A percentile compares a stretch with the other conserved stretches of the same genome.
These are phyloP conservation scores for Vigna radiata DNA, from an alignment of 306 rosid genomes.

Conservation along the genomic window DNA sequence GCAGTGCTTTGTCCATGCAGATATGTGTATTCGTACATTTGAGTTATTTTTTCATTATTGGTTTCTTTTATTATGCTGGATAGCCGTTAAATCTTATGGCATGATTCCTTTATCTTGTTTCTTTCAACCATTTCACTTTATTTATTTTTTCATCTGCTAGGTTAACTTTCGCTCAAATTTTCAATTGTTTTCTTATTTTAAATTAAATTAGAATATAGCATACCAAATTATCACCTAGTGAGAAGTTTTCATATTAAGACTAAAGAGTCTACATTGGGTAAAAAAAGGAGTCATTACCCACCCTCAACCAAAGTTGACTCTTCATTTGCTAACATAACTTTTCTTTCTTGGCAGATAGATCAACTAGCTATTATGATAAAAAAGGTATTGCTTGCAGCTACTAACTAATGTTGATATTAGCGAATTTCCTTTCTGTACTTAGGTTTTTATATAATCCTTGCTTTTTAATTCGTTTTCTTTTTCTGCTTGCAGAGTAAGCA, in stretches of 20 bases:
- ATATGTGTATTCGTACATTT: not conserved
- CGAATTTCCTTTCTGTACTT: slow-evolving; percentile 31
- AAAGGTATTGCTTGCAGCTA: slow-evolving; percentile 59
- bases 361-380: slow-evolving; percentile 73
- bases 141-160: slow-evolving; percentile 8
- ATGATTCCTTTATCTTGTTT: slow-evolving; percentile 25
- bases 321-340: slow-evolving; percentile 44
- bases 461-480: slow-evolving; percentile 41
- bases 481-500: slow-evolving; percentile 90
- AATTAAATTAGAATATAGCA: slow-evolving; percentile 1
- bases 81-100: slow-evolving; percentile 3
- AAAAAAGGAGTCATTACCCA: slow-evolving; percentile 3
- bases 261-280: not conserved
- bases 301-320: not conserved
- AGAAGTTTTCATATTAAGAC: slow-evolving; percentile 32
- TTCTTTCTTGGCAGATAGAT: slow-evolving; percentile 68
- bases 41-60: slow-evolving; percentile 24
- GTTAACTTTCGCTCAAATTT: not conserved
- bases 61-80: slow-evolving; percentile 14
- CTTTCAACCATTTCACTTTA: slow-evolving; percentile 25
- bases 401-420: slow-evolving; percentile 36
- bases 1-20: slow-evolving; percentile 2
- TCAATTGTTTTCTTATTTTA: slow-evolving; percentile 27
- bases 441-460: slow-evolving; percentile 28
- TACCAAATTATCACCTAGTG: slow-evolving; percentile 25